Percentiles rank a stretch among this genome's conserved stretches.
Evolutionary conservation across 2,329 filamentous ascomycete species (phyloP).

Genomic region (Huntiella abstrusa): DNA sequence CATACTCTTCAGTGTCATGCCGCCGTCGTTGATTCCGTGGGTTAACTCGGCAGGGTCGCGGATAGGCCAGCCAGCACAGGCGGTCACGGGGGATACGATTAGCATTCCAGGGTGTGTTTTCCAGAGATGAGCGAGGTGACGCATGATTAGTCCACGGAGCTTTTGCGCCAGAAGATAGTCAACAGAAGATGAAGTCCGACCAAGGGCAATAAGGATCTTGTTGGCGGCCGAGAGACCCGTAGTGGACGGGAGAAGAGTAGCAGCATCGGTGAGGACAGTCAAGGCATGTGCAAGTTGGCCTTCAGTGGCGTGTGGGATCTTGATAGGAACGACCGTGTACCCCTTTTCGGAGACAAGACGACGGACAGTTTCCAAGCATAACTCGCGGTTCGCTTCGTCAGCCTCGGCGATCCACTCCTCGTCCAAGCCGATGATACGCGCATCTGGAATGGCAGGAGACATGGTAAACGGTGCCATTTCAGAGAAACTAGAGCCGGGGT

Average conservation of each 20-base stretch:
- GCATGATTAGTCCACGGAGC: constrained; percentile 48
- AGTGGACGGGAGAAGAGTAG: constrained; percentile 27
- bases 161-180: constrained; percentile 55
- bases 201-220: constrained; percentile 46
- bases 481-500: constrained; percentile 39
- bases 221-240: constrained; percentile 38
- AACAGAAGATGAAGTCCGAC: constrained; percentile 39
- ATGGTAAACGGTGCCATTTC: constrained; percentile 15
- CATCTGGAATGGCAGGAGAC: constrained; percentile 13
- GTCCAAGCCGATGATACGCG: constrained; percentile 42
- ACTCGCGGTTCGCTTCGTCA: constrained; percentile 22
- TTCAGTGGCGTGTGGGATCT: constrained; percentile 38
- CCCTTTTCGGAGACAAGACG: constrained; percentile 32
- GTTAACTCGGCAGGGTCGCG: constrained; percentile 19
- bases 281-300: constrained; percentile 56
- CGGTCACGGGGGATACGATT: constrained; percentile 50
- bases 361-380: constrained; percentile 27
- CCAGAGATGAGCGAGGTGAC: constrained; percentile 51
- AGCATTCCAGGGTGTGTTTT: constrained; percentile 45
- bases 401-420: constrained; percentile 41
- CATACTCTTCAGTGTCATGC: constrained; percentile 28
- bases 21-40: constrained; percentile 27
- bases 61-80: constrained; percentile 28
- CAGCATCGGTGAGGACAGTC: constrained; percentile 49
- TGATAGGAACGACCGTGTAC: constrained; percentile 35